These are phyloP conservation scores for Sporobolus alterniflorus DNA, from an alignment of 202 grass and related monocot species.

Conservation along the genomic window DNA sequence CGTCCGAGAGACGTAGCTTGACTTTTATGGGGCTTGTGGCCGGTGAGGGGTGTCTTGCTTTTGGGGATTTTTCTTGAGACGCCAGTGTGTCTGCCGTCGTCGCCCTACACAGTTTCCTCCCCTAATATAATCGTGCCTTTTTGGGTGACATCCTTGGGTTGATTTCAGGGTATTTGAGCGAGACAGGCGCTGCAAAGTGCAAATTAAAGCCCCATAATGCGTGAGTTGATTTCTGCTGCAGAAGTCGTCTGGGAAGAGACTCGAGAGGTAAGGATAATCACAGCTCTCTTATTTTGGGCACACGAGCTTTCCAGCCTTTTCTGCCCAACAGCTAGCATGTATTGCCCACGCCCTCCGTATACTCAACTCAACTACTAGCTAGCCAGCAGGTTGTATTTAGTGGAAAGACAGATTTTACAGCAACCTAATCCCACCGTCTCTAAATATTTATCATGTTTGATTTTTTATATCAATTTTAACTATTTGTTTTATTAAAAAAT, in stretches of 20 bases:
- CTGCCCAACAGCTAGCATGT: background rate
- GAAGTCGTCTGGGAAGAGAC: background rate
- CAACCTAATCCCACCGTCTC: too few relatives aligned
- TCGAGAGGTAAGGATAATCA: too few relatives aligned
- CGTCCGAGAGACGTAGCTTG: slow-evolving; percentile 24
- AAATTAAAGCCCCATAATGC: background rate
- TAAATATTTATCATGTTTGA: too few relatives aligned
- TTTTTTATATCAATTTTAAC: too few relatives aligned
- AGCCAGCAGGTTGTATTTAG: background rate
- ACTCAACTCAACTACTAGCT: background rate
- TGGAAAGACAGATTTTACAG: background rate
- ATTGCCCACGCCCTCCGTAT: background rate
- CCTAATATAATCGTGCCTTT: background rate
- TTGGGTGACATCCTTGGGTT: slow-evolving; percentile 35
- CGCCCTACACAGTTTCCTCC: background rate
- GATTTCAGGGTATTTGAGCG: slow-evolving; percentile 36
- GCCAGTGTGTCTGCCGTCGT: background rate
- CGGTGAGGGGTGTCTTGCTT: slow-evolving; percentile 14
- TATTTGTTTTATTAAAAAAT: too few relatives aligned
- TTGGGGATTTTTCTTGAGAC: slow-evolving; percentile 9
- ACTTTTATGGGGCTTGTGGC: slow-evolving; percentile 3
- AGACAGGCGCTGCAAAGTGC: background rate
- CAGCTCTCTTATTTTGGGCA: background rate
- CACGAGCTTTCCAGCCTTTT: background rate
- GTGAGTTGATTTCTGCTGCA: background rate